These are phyloP conservation scores for Neurospora sp. DNA, from an alignment of 495 filamentous ascomycete genomes.

Conservation along the genomic window DNA sequence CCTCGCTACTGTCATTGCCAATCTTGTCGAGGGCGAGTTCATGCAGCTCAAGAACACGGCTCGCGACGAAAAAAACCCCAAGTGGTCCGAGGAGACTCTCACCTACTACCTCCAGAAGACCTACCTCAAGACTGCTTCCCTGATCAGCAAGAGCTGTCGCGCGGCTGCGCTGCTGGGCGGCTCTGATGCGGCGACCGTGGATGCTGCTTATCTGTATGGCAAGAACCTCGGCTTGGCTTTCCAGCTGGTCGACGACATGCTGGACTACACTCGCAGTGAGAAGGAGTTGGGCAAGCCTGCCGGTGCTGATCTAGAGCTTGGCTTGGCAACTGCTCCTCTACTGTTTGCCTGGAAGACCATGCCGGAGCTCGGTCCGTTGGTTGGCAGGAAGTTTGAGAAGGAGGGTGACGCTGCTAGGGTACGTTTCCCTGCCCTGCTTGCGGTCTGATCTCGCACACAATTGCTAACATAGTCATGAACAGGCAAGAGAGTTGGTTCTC, in stretches of 20 bases:
- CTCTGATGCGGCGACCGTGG: constrained; percentile 65
- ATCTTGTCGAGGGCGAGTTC: constrained; percentile 96
- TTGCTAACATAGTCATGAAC: constrained; percentile 8
- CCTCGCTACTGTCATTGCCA: constrained; percentile 90
- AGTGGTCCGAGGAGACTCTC: constrained; percentile 77
- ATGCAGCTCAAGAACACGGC: constrained; percentile 98
- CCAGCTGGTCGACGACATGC: constrained; percentile 96
- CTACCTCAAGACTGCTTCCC: constrained; percentile 88
- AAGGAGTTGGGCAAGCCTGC: constrained; percentile 87
- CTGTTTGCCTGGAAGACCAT: constrained; percentile 93
- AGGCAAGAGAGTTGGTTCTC: constrained; percentile 80
- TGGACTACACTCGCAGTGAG: constrained; percentile 84
- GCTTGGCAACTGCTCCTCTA: constrained; percentile 88
- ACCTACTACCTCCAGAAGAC: constrained; percentile 98
- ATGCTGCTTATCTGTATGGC: constrained; percentile 85
- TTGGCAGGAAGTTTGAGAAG: constrained; percentile 78
- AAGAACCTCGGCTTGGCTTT: constrained; percentile 90
- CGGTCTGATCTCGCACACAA: neutral
- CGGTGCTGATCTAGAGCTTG: constrained; percentile 87
- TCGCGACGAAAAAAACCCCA: constrained; percentile 68
- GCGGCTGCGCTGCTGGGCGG: constrained; percentile 80
- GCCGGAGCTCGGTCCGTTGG: constrained; percentile 73
- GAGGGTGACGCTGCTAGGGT: constrained; percentile 80
- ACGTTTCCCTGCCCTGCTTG: constrained; percentile 18
- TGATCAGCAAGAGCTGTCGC: constrained; percentile 92